Conservation (phyloP, 2,329 filamentous ascomycete species). For the Exophiala sp. region DNA sequence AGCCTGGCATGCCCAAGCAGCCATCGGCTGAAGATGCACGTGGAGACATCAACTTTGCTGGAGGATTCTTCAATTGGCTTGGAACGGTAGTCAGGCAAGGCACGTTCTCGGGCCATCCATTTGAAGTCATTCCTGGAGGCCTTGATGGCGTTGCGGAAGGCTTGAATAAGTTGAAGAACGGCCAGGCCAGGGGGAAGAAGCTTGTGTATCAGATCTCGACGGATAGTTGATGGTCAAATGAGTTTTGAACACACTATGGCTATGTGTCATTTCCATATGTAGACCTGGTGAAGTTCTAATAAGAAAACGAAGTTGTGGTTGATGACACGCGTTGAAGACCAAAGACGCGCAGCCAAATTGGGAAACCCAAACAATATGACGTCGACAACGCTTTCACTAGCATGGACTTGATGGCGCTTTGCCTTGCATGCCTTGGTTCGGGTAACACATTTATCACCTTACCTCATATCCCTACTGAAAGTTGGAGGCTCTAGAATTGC, state of each 20-base stretch:
- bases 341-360: not conserved
- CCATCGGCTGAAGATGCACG: conserved; percentile 26
- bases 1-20: conserved; percentile 23
- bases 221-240: not conserved
- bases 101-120: conserved; percentile 49
- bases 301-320: not conserved
- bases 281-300: not conserved
- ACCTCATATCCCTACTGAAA: not conserved
- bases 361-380: not conserved
- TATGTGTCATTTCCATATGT: too few relatives aligned
- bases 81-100: conserved; percentile 45
- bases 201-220: conserved; percentile 4
- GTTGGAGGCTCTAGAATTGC: not conserved
- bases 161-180: conserved; percentile 1
- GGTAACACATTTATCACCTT: not conserved
- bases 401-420: not conserved
- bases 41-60: conserved; percentile 43
- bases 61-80: conserved; percentile 43
- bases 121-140: conserved; percentile 51
- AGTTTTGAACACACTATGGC: not conserved
- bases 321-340: too few relatives aligned
- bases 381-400: not conserved
- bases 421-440: too few relatives aligned
- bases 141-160: conserved; percentile 9
- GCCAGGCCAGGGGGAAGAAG: conserved; percentile 7